These are phyloP conservation scores for Colletotrichum brevisporum DNA, from an alignment of 2,329 filamentous ascomycete species.

Conservation along the genomic window DNA sequence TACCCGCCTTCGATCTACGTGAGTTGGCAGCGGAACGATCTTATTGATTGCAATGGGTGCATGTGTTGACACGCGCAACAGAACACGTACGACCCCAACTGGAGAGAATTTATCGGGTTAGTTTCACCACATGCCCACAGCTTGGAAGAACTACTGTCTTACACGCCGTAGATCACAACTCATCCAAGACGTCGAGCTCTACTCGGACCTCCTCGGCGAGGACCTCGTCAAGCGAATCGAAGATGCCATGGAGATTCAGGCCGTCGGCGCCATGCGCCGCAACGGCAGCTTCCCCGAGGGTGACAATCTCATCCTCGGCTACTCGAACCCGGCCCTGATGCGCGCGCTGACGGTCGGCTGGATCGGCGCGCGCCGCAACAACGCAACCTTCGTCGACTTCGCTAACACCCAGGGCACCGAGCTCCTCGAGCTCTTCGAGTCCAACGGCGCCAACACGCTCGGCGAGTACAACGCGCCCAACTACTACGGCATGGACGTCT, in stretches of 20 bases:
- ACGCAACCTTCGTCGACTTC: conserved; percentile 53
- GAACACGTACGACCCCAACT: conserved; percentile 51
- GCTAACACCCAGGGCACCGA: conserved; percentile 51
- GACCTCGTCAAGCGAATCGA: conserved; percentile 53
- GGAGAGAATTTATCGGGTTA: conserved; percentile 55
- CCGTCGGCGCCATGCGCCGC: conserved; percentile 56
- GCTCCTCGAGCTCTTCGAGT: conserved; percentile 49
- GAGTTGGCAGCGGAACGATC: conserved; percentile 6
- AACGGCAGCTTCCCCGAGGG: conserved; percentile 54
- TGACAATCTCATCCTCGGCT: conserved; percentile 56
- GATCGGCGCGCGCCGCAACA: conserved; percentile 55
- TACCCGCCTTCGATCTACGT: conserved; percentile 54
- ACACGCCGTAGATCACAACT: conserved; percentile 47
- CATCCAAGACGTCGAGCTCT: conserved; percentile 54
- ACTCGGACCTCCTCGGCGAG: conserved; percentile 48
- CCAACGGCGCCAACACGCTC: conserved; percentile 49
- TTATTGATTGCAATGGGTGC: too few species aligned
- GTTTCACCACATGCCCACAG: neutral
- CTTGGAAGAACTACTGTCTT: neutral
- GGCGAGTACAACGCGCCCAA: conserved; percentile 57
- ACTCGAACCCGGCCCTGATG: conserved; percentile 59
- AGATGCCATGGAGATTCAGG: conserved; percentile 52
- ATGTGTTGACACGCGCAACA: neutral
- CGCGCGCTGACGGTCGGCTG: conserved; percentile 56
- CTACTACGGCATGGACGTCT: conserved; percentile 58